A percentile compares a stretch with the other conserved stretches of the same genome.
Evolutionary conservation across 805 yeast species (phyloP).

Genomic region (Ogataea degrootiae): DNA sequence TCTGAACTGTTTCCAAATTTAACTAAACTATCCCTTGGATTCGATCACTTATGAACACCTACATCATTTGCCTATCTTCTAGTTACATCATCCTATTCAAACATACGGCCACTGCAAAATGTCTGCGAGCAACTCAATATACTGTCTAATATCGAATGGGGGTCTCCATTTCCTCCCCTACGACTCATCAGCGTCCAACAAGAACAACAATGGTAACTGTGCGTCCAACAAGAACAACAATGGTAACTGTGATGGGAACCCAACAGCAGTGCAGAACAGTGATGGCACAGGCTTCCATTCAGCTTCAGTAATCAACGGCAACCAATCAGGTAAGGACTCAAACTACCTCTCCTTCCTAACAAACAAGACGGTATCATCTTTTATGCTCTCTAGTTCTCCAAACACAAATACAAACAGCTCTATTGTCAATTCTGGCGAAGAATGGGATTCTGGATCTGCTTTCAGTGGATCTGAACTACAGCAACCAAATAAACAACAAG

Average conservation of each 20-base stretch:
- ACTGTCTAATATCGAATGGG: slow-evolving; percentile 27
- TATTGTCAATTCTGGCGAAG: not conserved
- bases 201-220: not conserved
- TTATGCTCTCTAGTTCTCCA: slow-evolving; percentile 13
- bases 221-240: not conserved
- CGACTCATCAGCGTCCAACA: slow-evolving; percentile 3
- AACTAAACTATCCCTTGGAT: no score
- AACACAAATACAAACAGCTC: not conserved
- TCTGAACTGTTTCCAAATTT: no score
- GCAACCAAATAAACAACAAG: slow-evolving; percentile 8
- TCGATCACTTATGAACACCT: no score
- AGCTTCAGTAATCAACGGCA: not conserved
- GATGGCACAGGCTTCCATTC: no score
- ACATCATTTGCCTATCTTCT: no score
- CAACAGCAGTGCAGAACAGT: no score
- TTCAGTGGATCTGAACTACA: no score
- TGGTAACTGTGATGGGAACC: no score
- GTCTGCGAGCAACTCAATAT: slow-evolving; percentile 9
- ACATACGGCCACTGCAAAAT: no score
- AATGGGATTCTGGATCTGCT: no score
- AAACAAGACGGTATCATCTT: slow-evolving; percentile 23
- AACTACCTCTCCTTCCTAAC: slow-evolving; percentile 20
- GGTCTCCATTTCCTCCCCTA: slow-evolving; percentile 26
- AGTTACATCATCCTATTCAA: no score
- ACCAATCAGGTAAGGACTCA: not conserved